A percentile compares a stretch with the other conserved stretches of the same genome.
Conservation (phyloP, 2,329 filamentous ascomycete species). For the Epichloe elymi region DNA sequence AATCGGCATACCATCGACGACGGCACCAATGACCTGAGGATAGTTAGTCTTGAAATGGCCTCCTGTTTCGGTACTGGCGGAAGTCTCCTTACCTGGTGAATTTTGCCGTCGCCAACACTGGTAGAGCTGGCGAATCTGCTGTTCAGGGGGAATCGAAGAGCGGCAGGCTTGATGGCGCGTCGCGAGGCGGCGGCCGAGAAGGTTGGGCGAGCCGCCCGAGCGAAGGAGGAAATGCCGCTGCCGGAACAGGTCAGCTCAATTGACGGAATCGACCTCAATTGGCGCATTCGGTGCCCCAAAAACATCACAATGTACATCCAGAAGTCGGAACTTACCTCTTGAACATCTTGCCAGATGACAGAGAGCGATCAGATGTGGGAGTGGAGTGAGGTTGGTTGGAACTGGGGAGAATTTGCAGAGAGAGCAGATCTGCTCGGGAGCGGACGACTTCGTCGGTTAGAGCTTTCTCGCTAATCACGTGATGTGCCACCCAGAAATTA, state of each 20-base stretch:
- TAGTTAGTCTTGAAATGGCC: slow-evolving; percentile 18
- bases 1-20: slow-evolving; percentile 77
- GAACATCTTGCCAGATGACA: slow-evolving; percentile 66
- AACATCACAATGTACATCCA: slow-evolving; percentile 16
- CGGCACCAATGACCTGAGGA: slow-evolving; percentile 91
- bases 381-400: slow-evolving; percentile 42
- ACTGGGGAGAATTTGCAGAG: slow-evolving; percentile 35
- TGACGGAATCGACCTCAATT: slow-evolving; percentile 41
- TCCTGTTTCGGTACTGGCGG: background rate
- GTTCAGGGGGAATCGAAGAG: slow-evolving; percentile 41
- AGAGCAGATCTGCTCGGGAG: slow-evolving; percentile 36
- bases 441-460: slow-evolving; percentile 29
- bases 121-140: slow-evolving; percentile 46
- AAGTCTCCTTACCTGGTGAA: slow-evolving; percentile 47
- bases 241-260: slow-evolving; percentile 30
- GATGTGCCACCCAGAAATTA: slow-evolving; percentile 18
- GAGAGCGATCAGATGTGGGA: slow-evolving; percentile 48
- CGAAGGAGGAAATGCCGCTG: slow-evolving; percentile 55
- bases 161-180: slow-evolving; percentile 44
- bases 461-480: slow-evolving; percentile 30
- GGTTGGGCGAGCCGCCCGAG: slow-evolving; percentile 48
- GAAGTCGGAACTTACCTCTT: slow-evolving; percentile 52
- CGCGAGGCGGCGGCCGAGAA: slow-evolving; percentile 43
- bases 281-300: slow-evolving; percentile 13
- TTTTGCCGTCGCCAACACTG: slow-evolving; percentile 50